Percentiles rank a stretch among this genome's conserved stretches.
Evolutionary conservation across 441 rosid genomes (phyloP).

Genomic region (Omphalea diandra): DNA sequence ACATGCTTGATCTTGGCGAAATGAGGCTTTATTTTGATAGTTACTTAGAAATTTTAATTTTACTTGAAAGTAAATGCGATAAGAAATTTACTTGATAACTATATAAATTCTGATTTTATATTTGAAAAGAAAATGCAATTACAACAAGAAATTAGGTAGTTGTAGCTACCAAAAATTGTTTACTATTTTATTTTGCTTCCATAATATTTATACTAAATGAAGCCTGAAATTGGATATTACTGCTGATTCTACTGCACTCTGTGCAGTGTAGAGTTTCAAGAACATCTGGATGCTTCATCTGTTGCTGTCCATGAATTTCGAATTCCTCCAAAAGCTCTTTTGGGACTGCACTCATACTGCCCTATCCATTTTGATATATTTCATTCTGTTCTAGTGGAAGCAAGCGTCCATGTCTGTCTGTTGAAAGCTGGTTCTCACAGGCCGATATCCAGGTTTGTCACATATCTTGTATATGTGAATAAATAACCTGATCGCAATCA

Average conservation of each 20-base stretch:
- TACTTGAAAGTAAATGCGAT: too few relatives aligned
- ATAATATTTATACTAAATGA: too few relatives aligned
- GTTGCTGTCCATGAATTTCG: conserved; percentile 84
- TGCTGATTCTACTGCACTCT: conserved; percentile 16
- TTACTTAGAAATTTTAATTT: too few relatives aligned
- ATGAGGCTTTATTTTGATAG: too few relatives aligned
- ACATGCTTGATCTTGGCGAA: too few relatives aligned
- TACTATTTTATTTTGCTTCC: too few relatives aligned
- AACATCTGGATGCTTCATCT: conserved; percentile 51
- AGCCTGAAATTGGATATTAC: not conserved
- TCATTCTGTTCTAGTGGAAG: conserved; percentile 83
- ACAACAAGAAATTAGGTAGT: too few relatives aligned
- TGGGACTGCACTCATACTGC: conserved; percentile 93
- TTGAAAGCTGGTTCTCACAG: conserved; percentile 55
- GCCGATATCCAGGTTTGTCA: conserved; percentile 64
- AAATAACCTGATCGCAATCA: too few relatives aligned
- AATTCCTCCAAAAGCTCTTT: conserved; percentile 87
- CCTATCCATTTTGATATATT: conserved; percentile 86
- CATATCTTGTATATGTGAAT: conserved; percentile 21
- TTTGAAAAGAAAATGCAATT: too few relatives aligned
- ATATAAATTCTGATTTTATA: too few relatives aligned
- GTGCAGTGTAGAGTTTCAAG: conserved; percentile 51
- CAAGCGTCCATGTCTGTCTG: conserved; percentile 68
- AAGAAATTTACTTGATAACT: too few relatives aligned
- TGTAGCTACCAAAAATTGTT: too few relatives aligned